Evolutionary conservation across 129 eudicot species (phyloP), one percentile per base, ranked within the genome.

Genomic region (Scalesia atractyloides): DNA sequence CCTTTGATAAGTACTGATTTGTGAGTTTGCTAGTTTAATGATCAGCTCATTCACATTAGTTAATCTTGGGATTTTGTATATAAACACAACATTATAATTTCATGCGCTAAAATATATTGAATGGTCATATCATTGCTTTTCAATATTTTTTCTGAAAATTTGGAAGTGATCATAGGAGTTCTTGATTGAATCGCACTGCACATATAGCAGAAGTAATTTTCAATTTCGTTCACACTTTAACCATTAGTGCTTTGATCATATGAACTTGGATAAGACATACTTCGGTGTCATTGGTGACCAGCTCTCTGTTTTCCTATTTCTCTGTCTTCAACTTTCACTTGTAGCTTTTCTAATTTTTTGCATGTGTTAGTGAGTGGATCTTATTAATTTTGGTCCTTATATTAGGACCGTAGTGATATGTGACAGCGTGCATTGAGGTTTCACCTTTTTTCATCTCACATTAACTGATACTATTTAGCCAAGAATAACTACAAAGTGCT

Each of bases 91-190:
- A 37, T 70, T 18, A 37, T 36, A 54, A 37, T 56, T 52, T 54
- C 30, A 70, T 37, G 65, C 37, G 64, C 41, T 12, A 19, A 18
- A 11, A 18, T 19, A 69, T 54, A 54, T 0, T 37, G 18, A 54
- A 56, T 70, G 39, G 75, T 13, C 65, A 39, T 16, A 54, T 70
- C 52, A 19, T 53, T 37, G 16, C 65, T 53, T 33, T 63, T 54
- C 36, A 53, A 17, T 12, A 51, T 18, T 37, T 18, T 37, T 70
- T 6, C 19, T 13, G 20, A 24, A 68, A 37, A 30, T 36, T n/a
- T 53, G 62, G 26, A 36, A 53, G 49, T 51, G 62, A 51, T 52
- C 49, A 51, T 69, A 34, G 62, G 9, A 51, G 16, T 4, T 51
- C n/a, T 50, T 48, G 7, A 67, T 50, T 48, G 7, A 67, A 51